Evolutionary conservation across 2,329 filamentous ascomycete species (phyloP), one percentile per base, ranked within the genome.

Genomic region (Fusarium sp.): DNA sequence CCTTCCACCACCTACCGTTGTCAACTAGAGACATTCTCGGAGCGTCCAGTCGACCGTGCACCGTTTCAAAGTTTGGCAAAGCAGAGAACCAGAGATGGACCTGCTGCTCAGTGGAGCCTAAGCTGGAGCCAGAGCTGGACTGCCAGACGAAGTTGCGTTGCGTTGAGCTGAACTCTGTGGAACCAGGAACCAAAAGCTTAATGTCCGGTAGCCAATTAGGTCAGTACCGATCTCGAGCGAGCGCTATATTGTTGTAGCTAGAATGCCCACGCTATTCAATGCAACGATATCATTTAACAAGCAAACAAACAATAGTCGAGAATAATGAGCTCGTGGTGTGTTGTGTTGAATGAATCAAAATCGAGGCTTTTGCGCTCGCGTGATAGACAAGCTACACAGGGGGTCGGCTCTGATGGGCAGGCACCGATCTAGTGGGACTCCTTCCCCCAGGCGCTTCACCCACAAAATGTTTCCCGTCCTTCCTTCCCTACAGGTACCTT

Each of bases 401-500:
- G 60, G 44, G 45, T 54, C 26, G 53, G 53, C 24, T 20, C 56
- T 36, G 42, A 47, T 6, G 26, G 46, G 38, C 32, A 34, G 47
- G 52, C 61, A 69, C 49, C 61, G 48, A 46, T 42, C 48, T 51
- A 43, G 64, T 53, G 65, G 61, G 39, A 61, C 42, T 48, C 26
- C 32, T 47, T 38, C 65, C 61, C 62, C 62, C 50, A 24, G 30
- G 15, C 40, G 56, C 26, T 46, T 43, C 53, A 40, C 48, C 65
- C 65, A 68, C 65, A 68, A 68, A 68, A 54, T 68, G 65, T 68
- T 68, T 68, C 65, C 44, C 7, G 32, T n/a, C 32, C 30, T 38
- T 23, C 30, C n/a, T 23, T 26, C n/a, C n/a, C n/a, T n/a, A n/a
- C n/a, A n/a, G n/a, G n/a, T n/a, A n/a, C n/a, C n/a, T n/a, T n/a